Evolutionary conservation across 2,329 filamentous ascomycete species (phyloP), one percentile per base, ranked within the genome.

Genomic region (Corniculantispora saksenae): DNA sequence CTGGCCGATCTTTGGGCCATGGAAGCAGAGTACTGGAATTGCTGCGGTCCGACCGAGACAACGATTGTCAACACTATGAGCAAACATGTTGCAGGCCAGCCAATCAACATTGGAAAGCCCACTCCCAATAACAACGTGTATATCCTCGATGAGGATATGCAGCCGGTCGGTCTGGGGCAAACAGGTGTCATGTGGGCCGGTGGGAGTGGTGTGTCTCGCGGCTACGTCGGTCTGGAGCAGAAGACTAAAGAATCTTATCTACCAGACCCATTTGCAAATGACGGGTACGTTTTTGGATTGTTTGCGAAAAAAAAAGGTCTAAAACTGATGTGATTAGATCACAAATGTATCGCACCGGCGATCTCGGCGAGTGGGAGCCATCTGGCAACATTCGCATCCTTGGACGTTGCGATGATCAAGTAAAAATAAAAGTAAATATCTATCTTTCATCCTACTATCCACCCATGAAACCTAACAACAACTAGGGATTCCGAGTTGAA

Each of bases 281-380:
- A 86, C 66, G 83, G 84, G 82, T 85, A 50, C 48, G 61, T 10
- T 4, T 32, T 12, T 1, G 1, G 23, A 12, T 21, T 3, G 4
- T 21, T 10, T 9, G 2, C 25, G 17, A 10, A 7, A n/a, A 17
- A 35, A 23, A 35, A 23, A 58, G 1, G n/a, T 29, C 17, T 23
- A 15, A 38, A 35, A 29, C 61, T 63, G 21, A 64, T 56, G 51
- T 45, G 17, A 15, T 12, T 51, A 82, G 80, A 3, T 77, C 75
- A 2, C 77, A 76, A 68, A 87, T 88, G 82, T 88, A 86, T 74
- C 85, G 86, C 69, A 88, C 86, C 1, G 86, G 86, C 8, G 86
- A 89, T 68, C 78, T 88, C 25, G 84, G 82, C 21, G 77, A 79
- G 15, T 88, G 85, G 85, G 77, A 78, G 45, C 71, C 77, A 2